These are phyloP conservation scores for Heimioporus sp. DNA, from an alignment of 768 basidiomycete species.

Conservation along the genomic window DNA sequence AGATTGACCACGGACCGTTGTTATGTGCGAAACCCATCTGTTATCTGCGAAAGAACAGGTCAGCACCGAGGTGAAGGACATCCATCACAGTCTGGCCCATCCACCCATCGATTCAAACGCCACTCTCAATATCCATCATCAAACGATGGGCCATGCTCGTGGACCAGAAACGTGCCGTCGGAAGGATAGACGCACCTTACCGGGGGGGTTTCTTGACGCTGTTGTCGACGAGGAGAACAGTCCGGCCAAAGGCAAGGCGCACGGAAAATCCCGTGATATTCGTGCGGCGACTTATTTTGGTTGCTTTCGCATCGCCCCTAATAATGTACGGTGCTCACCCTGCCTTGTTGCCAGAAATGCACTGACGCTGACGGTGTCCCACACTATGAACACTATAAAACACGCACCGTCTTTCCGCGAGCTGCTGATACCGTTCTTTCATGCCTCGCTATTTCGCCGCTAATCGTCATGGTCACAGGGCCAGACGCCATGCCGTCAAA, in stretches of 20 bases:
- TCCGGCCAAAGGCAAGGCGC: neutral
- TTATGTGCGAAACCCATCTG: constrained; percentile 37
- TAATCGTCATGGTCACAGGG: too few relatives aligned
- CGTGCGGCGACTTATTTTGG: constrained; percentile 29
- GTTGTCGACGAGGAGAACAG: constrained; percentile 18
- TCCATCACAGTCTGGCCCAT: constrained; percentile 19
- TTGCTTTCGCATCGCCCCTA: too few relatives aligned
- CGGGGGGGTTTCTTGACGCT: constrained; percentile 31
- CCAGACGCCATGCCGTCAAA: too few relatives aligned
- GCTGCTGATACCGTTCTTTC: too few relatives aligned
- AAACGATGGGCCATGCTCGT: neutral
- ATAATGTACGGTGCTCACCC: too few relatives aligned
- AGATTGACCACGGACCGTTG: constrained; percentile 25
- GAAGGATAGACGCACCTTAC: constrained; percentile 29
- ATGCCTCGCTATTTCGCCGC: too few relatives aligned
- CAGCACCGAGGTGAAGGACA: constrained; percentile 13
- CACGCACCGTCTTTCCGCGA: too few relatives aligned
- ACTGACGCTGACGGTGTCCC: too few relatives aligned
- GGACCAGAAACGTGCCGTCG: neutral
- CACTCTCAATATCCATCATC: neutral
- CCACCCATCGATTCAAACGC: constrained; percentile 14
- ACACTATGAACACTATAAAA: too few relatives aligned
- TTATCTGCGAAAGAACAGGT: constrained; percentile 25
- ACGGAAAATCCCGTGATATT: constrained; percentile 29
- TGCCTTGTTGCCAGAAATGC: too few relatives aligned